phyloP scores from a whole-genome alignment of 192 early-diverging fungal species.

The Funneliformis geosporum region DNA sequence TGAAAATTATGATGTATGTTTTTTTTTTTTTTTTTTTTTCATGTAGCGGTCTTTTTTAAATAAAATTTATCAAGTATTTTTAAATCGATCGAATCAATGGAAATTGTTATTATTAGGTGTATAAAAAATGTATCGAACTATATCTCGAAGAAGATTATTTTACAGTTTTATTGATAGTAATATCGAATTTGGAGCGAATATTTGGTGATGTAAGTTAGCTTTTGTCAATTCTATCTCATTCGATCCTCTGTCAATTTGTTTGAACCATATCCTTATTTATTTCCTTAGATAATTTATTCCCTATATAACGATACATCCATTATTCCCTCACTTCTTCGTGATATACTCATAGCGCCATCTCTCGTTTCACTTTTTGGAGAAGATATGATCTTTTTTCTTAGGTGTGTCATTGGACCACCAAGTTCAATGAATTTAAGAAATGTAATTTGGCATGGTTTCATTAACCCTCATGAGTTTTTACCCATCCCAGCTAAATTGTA shows the following conservation, averaged over 20 bases:
- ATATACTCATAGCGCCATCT: conserved; percentile 5
- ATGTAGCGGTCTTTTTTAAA: too few species aligned
- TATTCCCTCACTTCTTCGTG: conserved; percentile 26
- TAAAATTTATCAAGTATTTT: background rate
- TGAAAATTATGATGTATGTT: conserved; percentile 1
- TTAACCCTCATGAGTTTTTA: conserved; percentile 27
- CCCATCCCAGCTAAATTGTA: conserved; percentile 22
- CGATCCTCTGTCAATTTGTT: background rate
- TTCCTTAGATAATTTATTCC: conserved; percentile 20
- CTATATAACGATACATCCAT: background rate
- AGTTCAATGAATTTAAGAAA: conserved; percentile 34
- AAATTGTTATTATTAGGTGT: background rate
- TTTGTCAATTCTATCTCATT: background rate
- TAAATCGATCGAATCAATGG: background rate
- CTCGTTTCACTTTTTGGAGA: background rate
- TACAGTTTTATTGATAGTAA: conserved; percentile 18
- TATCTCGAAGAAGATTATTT: conserved; percentile 19
- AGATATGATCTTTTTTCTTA: conserved; percentile 20
- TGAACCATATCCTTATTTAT: background rate
- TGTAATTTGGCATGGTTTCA: conserved; percentile 37
- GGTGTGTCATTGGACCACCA: conserved; percentile 32
- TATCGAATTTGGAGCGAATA: conserved; percentile 21
- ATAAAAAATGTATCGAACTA: conserved; percentile 4
- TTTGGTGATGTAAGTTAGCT: conserved; percentile 30
- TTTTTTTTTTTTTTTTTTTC: background rate